These are phyloP conservation scores for Nemania serpens DNA, from an alignment of 2,329 filamentous ascomycete species.

Conservation along the genomic window DNA sequence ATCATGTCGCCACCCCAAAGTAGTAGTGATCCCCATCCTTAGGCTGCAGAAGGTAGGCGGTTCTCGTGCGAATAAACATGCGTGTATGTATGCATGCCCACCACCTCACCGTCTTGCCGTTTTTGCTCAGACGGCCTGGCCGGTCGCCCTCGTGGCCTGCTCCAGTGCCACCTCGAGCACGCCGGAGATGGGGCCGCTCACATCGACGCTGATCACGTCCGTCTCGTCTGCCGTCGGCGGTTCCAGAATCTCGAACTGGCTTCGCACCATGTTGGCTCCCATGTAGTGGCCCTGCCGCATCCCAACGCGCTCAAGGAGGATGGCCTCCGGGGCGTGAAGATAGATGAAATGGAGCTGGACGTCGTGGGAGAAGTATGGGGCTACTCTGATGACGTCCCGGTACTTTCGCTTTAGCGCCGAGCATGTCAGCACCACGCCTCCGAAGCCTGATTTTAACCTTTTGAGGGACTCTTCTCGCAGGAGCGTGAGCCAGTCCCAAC, in stretches of 20 bases:
- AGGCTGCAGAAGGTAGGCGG: conserved; percentile 9
- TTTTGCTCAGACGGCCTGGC: conserved; percentile 41
- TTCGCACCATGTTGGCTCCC: conserved; percentile 93
- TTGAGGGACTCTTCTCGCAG: conserved; percentile 71
- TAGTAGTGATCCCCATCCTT: conserved; percentile 17
- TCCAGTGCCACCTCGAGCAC: conserved; percentile 65
- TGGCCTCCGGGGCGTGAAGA: conserved; percentile 75
- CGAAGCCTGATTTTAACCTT: conserved; percentile 59
- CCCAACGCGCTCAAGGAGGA: conserved; percentile 76
- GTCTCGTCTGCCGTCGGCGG: conserved; percentile 71
- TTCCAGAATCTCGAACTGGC: conserved; percentile 88
- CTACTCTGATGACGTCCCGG: conserved; percentile 85
- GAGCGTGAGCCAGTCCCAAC: conserved; percentile 94
- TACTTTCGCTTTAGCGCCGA: conserved; percentile 97
- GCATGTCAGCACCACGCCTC: conserved; percentile 92
- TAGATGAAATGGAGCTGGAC: conserved; percentile 93
- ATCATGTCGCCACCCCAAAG: conserved; percentile 12
- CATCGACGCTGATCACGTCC: conserved; percentile 75
- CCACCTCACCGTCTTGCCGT: conserved; percentile 10
- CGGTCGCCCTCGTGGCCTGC: conserved; percentile 60
- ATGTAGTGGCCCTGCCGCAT: conserved; percentile 87
- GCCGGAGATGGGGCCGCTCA: conserved; percentile 60
- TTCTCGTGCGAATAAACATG: conserved; percentile 11
- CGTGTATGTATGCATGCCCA: conserved; percentile 21
- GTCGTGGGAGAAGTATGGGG: conserved; percentile 73